These are phyloP conservation scores for Xanthoceras sorbifolium DNA, from an alignment of 345 rosid genomes.

Conservation along the genomic window DNA sequence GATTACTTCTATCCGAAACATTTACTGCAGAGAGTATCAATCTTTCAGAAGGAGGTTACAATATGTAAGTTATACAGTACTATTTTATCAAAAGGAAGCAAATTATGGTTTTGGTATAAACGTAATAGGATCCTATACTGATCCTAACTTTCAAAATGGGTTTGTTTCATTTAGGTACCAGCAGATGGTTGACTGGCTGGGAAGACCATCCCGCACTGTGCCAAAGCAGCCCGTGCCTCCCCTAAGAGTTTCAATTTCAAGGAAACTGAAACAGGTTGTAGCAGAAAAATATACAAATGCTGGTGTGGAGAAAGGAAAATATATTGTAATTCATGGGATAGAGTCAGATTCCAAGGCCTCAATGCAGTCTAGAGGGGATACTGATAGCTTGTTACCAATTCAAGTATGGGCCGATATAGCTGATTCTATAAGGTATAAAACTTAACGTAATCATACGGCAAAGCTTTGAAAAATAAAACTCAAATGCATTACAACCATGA, in stretches of 20 bases:
- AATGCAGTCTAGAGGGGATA: constrained; percentile 84
- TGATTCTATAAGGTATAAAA: constrained; percentile 56
- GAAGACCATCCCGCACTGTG: constrained; percentile 75
- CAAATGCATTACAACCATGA: not conserved
- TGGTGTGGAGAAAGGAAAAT: constrained; percentile 77
- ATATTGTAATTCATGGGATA: constrained; percentile 85
- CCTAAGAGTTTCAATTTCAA: constrained; percentile 73
- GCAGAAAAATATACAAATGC: constrained; percentile 69
- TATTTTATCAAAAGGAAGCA: not conserved
- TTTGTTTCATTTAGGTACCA: constrained; percentile 58
- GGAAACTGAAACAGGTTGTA: constrained; percentile 74
- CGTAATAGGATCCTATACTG: not conserved
- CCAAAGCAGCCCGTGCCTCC: constrained; percentile 71
- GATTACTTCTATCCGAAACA: constrained; percentile 71
- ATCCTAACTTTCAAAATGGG: not conserved
- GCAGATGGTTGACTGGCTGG: constrained; percentile 86
- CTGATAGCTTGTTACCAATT: constrained; percentile 77
- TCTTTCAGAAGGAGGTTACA: constrained; percentile 76
- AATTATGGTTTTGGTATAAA: not conserved
- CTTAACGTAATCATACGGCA: not conserved
- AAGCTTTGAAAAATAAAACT: not conserved
- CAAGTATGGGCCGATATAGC: constrained; percentile 68
- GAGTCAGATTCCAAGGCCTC: constrained; percentile 96
- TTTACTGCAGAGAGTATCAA: constrained; percentile 62
- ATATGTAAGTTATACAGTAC: constrained; percentile 52